Percentiles rank a stretch among this genome's conserved stretches.
Conservation (phyloP, 441 rosid genomes). For the Caryocar brasiliense region DNA sequence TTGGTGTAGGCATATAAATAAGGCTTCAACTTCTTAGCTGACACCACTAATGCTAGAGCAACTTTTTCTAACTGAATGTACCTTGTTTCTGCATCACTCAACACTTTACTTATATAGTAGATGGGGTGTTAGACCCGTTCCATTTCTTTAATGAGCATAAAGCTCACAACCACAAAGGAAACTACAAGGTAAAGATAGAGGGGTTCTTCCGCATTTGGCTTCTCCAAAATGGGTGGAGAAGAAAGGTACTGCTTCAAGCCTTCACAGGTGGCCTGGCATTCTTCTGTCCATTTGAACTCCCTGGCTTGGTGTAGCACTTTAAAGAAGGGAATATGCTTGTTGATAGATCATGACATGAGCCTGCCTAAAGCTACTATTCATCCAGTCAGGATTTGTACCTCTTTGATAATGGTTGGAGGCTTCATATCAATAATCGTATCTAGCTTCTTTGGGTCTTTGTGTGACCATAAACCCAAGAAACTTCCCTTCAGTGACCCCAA, state of each 20-base stretch:
- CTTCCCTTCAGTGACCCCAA: background rate
- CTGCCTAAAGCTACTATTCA: background rate
- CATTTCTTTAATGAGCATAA: background rate
- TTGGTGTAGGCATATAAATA: background rate
- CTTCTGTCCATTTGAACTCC: background rate
- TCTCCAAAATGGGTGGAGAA: fast-evolving
- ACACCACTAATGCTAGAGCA: background rate
- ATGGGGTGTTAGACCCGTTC: background rate
- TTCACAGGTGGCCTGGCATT: background rate
- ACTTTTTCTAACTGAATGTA: background rate
- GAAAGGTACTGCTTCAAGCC: background rate
- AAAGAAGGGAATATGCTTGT: background rate
- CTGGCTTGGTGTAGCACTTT: background rate
- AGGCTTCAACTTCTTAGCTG: background rate
- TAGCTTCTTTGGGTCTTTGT: background rate
- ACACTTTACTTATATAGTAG: background rate
- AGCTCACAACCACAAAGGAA: too few species aligned
- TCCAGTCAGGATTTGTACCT: background rate
- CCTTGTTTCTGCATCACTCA: background rate
- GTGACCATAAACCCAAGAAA: background rate
- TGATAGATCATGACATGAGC: background rate
- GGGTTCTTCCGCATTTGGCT: background rate
- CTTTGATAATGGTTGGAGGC: background rate
- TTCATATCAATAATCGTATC: background rate
- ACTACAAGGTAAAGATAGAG: background rate